Evolutionary conservation across 257 asterid genomes (phyloP), one percentile per base, ranked within the genome.

Genomic region (Petunia axillaris): DNA sequence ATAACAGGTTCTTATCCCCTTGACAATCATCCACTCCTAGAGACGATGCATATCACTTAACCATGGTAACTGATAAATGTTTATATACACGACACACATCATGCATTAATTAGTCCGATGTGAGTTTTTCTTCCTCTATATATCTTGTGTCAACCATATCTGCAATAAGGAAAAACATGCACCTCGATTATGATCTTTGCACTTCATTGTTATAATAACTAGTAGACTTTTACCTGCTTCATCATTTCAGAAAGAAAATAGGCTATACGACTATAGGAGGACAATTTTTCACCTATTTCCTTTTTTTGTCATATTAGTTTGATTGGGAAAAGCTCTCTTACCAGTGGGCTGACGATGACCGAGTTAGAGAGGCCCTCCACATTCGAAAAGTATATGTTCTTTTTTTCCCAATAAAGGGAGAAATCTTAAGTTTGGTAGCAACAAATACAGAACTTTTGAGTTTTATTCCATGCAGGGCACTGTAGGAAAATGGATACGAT

Each of bases 331-430:
- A 35, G 68, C 64, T 80, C 8, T 67, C 78, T 41, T 39, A 54
- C 40, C 74, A 67, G 16, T 80, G 82, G 82, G 25, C 25, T 25
- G 25, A 0, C 25, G 25, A 25, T 25, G 64, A 80, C 35, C 66
- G 46, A 37, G 82, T 80, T 37, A 75, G 53, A 68, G 70, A 80
- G 62, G 82, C 25, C 3, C 77, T 80, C 38, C 66, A 67, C 67
- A 54, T 80, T 25, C 78, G 25, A 80, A 41, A 71, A 63, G 82
- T 80, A 79, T 60, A 58, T 75, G 25, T 75, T 11, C 13, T 0
- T 41, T 43, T 46, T 46, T 43, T 3, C 14, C 3, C 2, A 37
- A 67, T 67, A 41, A n/a, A 67, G n/a, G 4, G 36, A 3, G 75
- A 67, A 67, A 15, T 43, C 55, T 41, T 1, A 67, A n/a, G 75